These are phyloP conservation scores for Vitis riparia DNA, from an alignment of 164 flowering plant genomes.

Conservation along the genomic window DNA sequence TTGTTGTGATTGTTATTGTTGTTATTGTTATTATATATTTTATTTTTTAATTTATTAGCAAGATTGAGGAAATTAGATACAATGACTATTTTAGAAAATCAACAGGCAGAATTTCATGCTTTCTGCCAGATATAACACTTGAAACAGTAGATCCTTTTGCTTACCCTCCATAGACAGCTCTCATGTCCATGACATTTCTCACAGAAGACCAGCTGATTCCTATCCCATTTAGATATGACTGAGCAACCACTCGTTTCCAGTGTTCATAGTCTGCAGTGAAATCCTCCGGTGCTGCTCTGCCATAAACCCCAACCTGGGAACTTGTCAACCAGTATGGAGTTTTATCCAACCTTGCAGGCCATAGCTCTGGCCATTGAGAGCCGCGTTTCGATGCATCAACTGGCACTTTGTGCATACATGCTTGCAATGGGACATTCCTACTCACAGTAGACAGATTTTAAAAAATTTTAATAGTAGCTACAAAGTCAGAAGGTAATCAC, in stretches of 20 bases:
- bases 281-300: slow-evolving; percentile 89
- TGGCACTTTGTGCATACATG: slow-evolving; percentile 85
- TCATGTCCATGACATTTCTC: slow-evolving; percentile 99
- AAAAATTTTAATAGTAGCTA: not conserved
- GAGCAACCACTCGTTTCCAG: slow-evolving; percentile 87
- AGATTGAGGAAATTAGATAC: not conserved
- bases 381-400: slow-evolving; percentile 58
- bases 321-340: slow-evolving; percentile 75
- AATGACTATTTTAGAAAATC: not conserved
- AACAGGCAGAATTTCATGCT: not conserved
- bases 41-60: not conserved
- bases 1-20: too few species aligned
- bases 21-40: too few species aligned
- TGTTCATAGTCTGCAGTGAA: slow-evolving; percentile 74
- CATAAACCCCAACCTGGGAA: slow-evolving; percentile 89
- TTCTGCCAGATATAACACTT: not conserved
- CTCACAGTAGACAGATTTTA: slow-evolving; percentile 4
- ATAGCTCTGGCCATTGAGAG: slow-evolving; percentile 83
- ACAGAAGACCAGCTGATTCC: slow-evolving; percentile 83
- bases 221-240: slow-evolving; percentile 71
- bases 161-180: slow-evolving; percentile 98
- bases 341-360: slow-evolving; percentile 77
- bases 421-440: slow-evolving; percentile 87
- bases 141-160: slow-evolving; percentile 17
- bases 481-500: not conserved